phyloP scores from a whole-genome alignment of 106 monocot species.

The Iris macrosiphon region DNA sequence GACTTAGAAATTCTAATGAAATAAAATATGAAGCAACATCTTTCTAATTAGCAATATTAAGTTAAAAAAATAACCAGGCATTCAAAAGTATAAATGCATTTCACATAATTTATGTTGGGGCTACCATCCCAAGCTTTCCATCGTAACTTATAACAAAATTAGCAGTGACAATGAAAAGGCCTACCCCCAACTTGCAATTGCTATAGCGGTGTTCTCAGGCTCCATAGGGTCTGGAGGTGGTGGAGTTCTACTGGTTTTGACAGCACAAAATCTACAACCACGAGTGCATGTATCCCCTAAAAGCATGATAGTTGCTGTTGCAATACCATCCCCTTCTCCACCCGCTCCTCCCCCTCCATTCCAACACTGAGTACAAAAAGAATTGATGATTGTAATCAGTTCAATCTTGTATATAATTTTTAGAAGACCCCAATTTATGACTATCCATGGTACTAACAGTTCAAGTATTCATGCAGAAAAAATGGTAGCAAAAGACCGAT shows the following conservation, averaged over 20 bases:
- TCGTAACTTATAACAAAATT: too few species aligned
- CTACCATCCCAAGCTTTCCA: too few species aligned
- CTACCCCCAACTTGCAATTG: slow-evolving; percentile 93
- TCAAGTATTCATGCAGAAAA: too few species aligned
- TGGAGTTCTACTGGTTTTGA: slow-evolving; percentile 90
- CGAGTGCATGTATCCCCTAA: slow-evolving; percentile 97
- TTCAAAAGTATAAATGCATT: too few species aligned
- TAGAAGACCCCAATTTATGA: too few species aligned
- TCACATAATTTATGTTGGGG: too few species aligned
- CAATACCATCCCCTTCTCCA: slow-evolving; percentile 92
- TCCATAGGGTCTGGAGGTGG: slow-evolving; percentile 87
- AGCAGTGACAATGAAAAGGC: slow-evolving; percentile 11
- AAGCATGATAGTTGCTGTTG: slow-evolving; percentile 98
- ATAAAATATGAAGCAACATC: neutral
- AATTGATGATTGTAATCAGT: neutral
- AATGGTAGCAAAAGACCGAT: too few species aligned
- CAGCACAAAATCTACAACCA: slow-evolving; percentile 98
- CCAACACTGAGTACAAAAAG: slow-evolving; percentile 34
- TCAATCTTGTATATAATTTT: too few species aligned
- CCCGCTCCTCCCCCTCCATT: slow-evolving; percentile 92
- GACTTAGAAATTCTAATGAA: neutral
- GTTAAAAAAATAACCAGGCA: too few species aligned
- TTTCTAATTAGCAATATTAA: too few species aligned
- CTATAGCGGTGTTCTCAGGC: slow-evolving; percentile 81
- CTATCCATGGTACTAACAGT: too few species aligned